These are phyloP conservation scores for Lepidium africanum DNA, from an alignment of 345 rosid genomes.

Conservation along the genomic window DNA sequence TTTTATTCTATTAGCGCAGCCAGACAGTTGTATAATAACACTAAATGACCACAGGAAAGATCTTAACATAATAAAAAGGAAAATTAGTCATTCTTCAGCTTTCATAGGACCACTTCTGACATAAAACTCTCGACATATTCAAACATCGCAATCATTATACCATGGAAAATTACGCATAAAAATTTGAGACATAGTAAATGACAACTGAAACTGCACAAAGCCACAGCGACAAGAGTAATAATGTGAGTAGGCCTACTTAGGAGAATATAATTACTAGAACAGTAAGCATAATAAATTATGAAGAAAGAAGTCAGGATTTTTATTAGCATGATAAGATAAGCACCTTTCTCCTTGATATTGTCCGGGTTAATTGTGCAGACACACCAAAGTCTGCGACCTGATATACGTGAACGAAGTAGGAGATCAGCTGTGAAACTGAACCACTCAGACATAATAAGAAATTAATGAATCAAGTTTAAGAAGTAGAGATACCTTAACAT, in stretches of 20 bases:
- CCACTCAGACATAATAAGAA: neutral
- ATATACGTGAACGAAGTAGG: slow-evolving; percentile 20
- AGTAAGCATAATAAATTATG: neutral
- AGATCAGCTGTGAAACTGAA: slow-evolving; percentile 10
- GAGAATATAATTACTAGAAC: neutral
- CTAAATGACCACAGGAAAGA: neutral
- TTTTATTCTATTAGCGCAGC: slow-evolving; percentile 36
- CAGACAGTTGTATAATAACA: slow-evolving; percentile 8
- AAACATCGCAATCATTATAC: slow-evolving; percentile 2
- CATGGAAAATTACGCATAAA: neutral
- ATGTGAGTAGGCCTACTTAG: neutral
- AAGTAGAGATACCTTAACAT: slow-evolving; percentile 73
- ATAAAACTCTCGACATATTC: neutral
- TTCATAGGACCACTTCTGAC: neutral
- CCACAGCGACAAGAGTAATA: neutral
- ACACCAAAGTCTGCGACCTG: slow-evolving; percentile 99
- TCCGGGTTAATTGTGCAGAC: slow-evolving; percentile 96
- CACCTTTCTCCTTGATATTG: slow-evolving; percentile 99
- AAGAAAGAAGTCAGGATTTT: slow-evolving; percentile 8
- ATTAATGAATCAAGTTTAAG: neutral
- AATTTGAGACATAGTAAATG: neutral
- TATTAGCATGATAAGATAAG: slow-evolving; percentile 12
- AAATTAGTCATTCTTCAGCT: neutral
- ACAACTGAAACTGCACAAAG: neutral
- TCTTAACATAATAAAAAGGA: neutral